Evolutionary conservation across 2,329 filamentous ascomycete genomes (phyloP), one percentile per base, ranked within the genome.

Genomic region (Anisogramma anomala): DNA sequence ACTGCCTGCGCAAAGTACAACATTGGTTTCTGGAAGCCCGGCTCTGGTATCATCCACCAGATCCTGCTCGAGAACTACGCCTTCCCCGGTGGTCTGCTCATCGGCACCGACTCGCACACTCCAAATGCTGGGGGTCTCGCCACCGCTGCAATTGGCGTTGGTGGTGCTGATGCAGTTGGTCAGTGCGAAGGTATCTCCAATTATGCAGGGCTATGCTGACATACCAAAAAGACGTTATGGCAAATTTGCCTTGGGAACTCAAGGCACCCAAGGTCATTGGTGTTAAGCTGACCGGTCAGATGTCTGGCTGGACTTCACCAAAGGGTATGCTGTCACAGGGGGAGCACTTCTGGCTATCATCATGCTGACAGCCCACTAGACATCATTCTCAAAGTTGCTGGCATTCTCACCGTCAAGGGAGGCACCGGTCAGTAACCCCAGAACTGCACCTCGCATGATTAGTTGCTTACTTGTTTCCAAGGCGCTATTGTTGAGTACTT

Each of bases 1-100:
- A 80, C 81, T 49, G 84, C 89, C 52, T 96, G 89, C 64, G 88
- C 88, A 60, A 98, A 96, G 74, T 98, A 96, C 76, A 89, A 96
- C 76, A 96, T 96, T 64, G 91, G 91, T 72, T 96, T 96, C 82
- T 98, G 91, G 91, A 86, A 78, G 66, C 91, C 91, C 51, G 91
- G 91, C 55, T 95, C 89, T 62, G 91, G 91, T 75, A 98, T 96
- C 64, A 98, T 98, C 56, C 91, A 98, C 72, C 91, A 96, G 74
- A 96, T 96, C 60, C 68, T 96, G 50, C 78, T 96, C 45, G 91
- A 98, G 72, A 96, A 96, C 76, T 96, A 96, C 65, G 88, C 88
- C 63, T 96, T 96, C 82, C 91, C 91, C 51, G 91, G 91, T 76
- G 89, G 82, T 77, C 78, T 98, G 45, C 79, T 98, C 61, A 96